Base-by-base conservation (phyloP, 139 green algal species). In the Chlorokybus atmophyticus region DNA sequence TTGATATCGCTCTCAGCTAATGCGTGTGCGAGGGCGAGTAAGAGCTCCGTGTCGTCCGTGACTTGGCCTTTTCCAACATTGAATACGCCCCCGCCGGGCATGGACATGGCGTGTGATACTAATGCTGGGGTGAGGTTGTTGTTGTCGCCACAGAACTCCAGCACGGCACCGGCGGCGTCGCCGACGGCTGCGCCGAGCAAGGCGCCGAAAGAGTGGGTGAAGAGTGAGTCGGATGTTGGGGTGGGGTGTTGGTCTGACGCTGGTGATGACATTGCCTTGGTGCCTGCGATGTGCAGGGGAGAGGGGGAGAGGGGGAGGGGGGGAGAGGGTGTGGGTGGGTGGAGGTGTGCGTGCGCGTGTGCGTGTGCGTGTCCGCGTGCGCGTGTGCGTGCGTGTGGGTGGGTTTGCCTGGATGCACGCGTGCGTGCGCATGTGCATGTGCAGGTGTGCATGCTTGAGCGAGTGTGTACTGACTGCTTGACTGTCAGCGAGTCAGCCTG, bases 21-120 rank as follows among this genome's bases (percentile, higher is more conserved):
- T 23, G 42, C 42, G 42, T 24, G 42, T 24, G 42, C 42, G 42
- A 51, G 42, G 42, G 24, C 26, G 10, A 51, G 42, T 24, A 24
- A 23, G 14, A 51, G 42, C 42, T 51, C 42, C 24, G 24, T 51
- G 42, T 51, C 42, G 42, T 51, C 42, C 42, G 42, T 51, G 10
- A 51, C 27, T 24, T 51, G 42, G 8, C 42, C 42, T 5, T 23
- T 23, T 17, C 42, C 42, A 23, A 51, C 42, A 1, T 24, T 8
- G 10, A 51, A 51, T 23, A 51, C 42, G 42, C 42, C 42, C 24
- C 42, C 42, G 42, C 42, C 42, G 24, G 42, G 42, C 42, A 51
- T 51, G 8, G 42, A 5, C 8, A 51, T 51, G 42, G 42, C 42
- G 8, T 24, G 10, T 23, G 24, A 24, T 24, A 24, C 42, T 51